These are phyloP conservation scores for Kodamaea sp. DNA, from an alignment of 1,139 yeast genomes.

Conservation along the genomic window DNA sequence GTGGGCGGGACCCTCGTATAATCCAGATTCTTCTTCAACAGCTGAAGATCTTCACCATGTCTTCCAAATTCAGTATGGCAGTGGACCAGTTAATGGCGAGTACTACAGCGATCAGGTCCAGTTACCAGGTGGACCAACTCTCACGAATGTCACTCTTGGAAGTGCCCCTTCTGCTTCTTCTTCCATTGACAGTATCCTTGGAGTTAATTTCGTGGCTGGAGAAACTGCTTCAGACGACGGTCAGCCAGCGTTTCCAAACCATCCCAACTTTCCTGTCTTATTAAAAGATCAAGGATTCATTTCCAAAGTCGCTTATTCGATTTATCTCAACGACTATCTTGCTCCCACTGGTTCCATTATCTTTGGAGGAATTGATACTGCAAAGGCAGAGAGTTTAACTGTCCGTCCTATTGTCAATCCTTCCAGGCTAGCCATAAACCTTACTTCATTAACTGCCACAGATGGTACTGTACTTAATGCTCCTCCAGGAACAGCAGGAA, in stretches of 20 bases:
- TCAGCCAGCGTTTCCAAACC: conserved; percentile 10
- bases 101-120: conserved; percentile 57
- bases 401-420: conserved; percentile 8
- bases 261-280: conserved; percentile 28
- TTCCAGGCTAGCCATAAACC: conserved; percentile 1
- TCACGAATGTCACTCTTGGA: conserved; percentile 34
- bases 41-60: conserved; percentile 45
- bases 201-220: conserved; percentile 44
- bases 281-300: conserved; percentile 29
- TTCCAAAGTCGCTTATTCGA: conserved; percentile 32
- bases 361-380: conserved; percentile 33
- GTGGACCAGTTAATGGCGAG: conserved; percentile 34
- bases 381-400: conserved; percentile 24
- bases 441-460: conserved; percentile 18
- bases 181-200: conserved; percentile 59
- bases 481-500: conserved; percentile 20
- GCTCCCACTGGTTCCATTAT: conserved; percentile 45
- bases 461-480: neutral
- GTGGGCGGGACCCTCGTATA: conserved; percentile 49
- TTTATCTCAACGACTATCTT: conserved; percentile 45
- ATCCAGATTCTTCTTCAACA: conserved; percentile 45
- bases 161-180: conserved; percentile 60
- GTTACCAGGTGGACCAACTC: conserved; percentile 18
- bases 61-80: conserved; percentile 34
- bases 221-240: conserved; percentile 9